A percentile compares a stretch with the other conserved stretches of the same genome.
Conservation (phyloP, 306 rosid genomes). For the Ochetophila trinervis region DNA sequence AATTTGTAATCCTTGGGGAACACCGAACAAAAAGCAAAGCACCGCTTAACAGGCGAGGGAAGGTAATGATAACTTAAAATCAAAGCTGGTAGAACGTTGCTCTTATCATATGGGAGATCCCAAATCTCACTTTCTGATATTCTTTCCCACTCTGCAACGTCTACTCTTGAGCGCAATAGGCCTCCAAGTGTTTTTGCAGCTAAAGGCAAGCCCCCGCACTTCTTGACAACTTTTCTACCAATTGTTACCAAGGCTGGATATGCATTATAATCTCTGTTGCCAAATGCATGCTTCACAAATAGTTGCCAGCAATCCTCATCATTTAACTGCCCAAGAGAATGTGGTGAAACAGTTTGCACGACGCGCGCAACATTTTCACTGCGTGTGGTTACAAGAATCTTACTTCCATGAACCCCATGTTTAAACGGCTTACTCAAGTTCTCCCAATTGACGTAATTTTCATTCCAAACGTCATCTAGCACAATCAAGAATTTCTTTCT, state of each 20-base stretch:
- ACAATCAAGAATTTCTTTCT: constrained; percentile 7
- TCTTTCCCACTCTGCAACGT: neutral
- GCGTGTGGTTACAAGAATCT: constrained; percentile 8
- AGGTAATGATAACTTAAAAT: constrained; percentile 15
- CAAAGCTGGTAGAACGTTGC: constrained; percentile 1
- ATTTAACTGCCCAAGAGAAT: neutral
- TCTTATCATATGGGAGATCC: neutral
- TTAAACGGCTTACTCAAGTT: neutral
- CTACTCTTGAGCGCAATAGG: neutral
- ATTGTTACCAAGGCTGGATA: neutral
- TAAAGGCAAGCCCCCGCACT: constrained; percentile 17
- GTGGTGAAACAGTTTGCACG: neutral
- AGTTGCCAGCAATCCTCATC: constrained; percentile 1
- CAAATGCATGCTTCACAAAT: constrained; percentile 22
- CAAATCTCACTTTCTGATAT: constrained; percentile 6
- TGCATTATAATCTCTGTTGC: neutral
- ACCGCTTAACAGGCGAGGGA: constrained; percentile 8
- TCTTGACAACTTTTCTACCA: neutral
- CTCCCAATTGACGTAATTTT: neutral
- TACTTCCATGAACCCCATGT: constrained; percentile 11
- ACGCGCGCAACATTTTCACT: constrained; percentile 1
- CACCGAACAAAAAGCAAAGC: constrained; percentile 14
- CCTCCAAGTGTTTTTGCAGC: constrained; percentile 24
- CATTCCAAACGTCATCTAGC: constrained; percentile 3
- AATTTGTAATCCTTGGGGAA: constrained; percentile 11